Percentiles rank a stretch among this genome's conserved stretches.
Evolutionary conservation across 192 early-diverging fungal genomes (phyloP).

Genomic region (Backusella sp.): DNA sequence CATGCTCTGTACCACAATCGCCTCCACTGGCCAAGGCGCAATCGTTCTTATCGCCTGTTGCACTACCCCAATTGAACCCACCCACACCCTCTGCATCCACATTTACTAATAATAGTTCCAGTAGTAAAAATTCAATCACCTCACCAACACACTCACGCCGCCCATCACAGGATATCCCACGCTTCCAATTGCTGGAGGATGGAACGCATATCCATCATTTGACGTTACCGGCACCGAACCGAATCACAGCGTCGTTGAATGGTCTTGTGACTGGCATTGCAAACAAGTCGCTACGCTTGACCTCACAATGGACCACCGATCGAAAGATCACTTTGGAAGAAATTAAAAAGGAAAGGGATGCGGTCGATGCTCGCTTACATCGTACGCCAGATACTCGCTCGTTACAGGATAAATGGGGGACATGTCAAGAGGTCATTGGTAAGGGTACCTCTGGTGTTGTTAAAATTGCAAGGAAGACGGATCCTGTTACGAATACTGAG

Average conservation of each 20-base stretch:
- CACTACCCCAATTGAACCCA: neutral
- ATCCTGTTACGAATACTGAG: conserved; percentile 19
- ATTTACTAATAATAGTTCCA: neutral
- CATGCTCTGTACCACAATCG: neutral
- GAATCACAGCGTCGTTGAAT: conserved; percentile 22
- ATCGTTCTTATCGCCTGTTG: neutral
- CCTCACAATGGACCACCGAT: conserved; percentile 10
- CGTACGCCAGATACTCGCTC: conserved; percentile 20
- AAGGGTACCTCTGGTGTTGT: conserved; percentile 47
- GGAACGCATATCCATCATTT: conserved; percentile 38
- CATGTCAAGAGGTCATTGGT: conserved; percentile 42
- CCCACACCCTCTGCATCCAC: neutral
- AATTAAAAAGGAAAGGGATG: conserved; percentile 16
- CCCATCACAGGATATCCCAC: conserved; percentile 7
- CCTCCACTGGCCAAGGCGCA: neutral
- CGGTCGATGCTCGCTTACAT: conserved; percentile 10
- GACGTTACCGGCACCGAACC: conserved; percentile 15
- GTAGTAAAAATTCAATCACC: neutral
- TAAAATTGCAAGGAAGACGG: conserved; percentile 22
- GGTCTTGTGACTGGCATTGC: conserved; percentile 19
- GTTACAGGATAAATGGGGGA: conserved; percentile 40
- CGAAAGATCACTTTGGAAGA: conserved; percentile 15
- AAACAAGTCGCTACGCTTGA: neutral
- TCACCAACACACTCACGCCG: neutral
- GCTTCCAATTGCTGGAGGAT: conserved; percentile 32